Base-by-base conservation (phyloP, 768 basidiomycete genomes). In the Clitopilus hobsonii region DNA sequence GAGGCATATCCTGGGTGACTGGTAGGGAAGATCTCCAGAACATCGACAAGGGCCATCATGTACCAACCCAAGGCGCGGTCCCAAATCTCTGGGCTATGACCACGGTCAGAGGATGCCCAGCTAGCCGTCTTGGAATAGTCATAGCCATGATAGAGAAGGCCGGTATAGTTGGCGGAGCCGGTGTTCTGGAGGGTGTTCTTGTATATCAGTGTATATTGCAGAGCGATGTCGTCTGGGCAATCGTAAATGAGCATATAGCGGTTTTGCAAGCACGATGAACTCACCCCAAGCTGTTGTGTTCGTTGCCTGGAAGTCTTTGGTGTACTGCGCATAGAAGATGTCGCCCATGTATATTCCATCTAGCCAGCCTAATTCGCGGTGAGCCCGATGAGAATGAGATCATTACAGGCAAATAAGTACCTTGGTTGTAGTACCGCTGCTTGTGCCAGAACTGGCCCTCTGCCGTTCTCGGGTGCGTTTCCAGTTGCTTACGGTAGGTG, bases 81-180 rank as follows among this genome's bases (percentile, higher is more conserved):
- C 78, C 78, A 80, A 6, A 79, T 73, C 54, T 79, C 74, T 6
- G 77, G 76, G 2, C 73, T 75, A 55, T 77, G 76, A 0, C 78
- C 79, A 0, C 76, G 68, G 58, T 76, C 75, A 0, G 73, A 56
- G 11, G 71, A 72, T 3, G 79, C 77, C 78, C 79, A 81, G 16
- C 67, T 60, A 3, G 73, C 65, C 13, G 63, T 69, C 55, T 74
- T 69, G 1, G 76, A 75, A 58, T 67, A 74, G 56, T 80, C 78
- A 57, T 80, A 81, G 6, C 78, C 79, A 56, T 79, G 79, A 57
- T 78, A 76, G 52, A 81, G 63, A 6, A 81, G 69, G 13, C 73
- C 72, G 2, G 71, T 74, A 50, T 73, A 66, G 51, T 75, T 74
- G 5, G 71, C 64, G 6, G 71, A 71, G 0, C 69, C 70, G 1